A percentile compares a stretch with the other conserved stretches of the same genome.
Evolutionary conservation across 768 basidiomycete species (phyloP).

Genomic region (Agrocybe praecox): DNA sequence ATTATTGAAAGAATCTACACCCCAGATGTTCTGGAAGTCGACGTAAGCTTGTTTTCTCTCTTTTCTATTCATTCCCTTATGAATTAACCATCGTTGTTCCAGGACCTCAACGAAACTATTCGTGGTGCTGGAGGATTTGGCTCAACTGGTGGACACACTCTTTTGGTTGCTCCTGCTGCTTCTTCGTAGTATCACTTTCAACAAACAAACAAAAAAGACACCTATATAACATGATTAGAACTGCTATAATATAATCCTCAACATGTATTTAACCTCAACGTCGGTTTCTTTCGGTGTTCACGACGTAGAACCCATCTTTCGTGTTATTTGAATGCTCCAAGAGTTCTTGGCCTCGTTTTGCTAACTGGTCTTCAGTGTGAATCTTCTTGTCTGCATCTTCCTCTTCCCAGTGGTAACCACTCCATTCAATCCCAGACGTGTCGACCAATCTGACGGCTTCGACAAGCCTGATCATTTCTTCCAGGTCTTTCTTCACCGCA

Average conservation of each 20-base stretch:
- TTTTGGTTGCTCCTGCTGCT: slow-evolving; percentile 34
- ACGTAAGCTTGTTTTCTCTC: slow-evolving; percentile 49
- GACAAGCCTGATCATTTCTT: slow-evolving; percentile 74
- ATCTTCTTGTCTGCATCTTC: slow-evolving; percentile 38
- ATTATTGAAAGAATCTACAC: slow-evolving; percentile 90
- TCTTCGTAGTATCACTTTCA: not conserved
- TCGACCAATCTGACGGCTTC: slow-evolving; percentile 77
- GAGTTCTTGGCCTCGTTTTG: slow-evolving; percentile 43
- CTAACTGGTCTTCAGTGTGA: slow-evolving; percentile 8
- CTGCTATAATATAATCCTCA: not conserved
- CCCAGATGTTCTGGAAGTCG: slow-evolving; percentile 84
- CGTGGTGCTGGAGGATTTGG: slow-evolving; percentile 91
- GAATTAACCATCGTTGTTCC: slow-evolving; percentile 3
- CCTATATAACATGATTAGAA: too few relatives aligned
- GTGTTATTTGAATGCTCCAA: slow-evolving; percentile 54
- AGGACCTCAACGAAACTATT: slow-evolving; percentile 85
- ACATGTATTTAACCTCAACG: not conserved
- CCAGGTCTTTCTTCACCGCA: slow-evolving; percentile 58
- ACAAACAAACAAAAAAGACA: too few relatives aligned
- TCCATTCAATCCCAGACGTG: slow-evolving; percentile 34
- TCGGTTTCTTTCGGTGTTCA: slow-evolving; percentile 49
- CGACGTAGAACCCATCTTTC: slow-evolving; percentile 59
- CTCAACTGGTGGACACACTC: slow-evolving; percentile 85
- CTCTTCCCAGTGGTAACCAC: slow-evolving; percentile 32
- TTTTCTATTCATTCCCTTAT: not conserved